Conservation (phyloP, 805 yeast genomes). For the Wickerhamiella hasegawae region DNA sequence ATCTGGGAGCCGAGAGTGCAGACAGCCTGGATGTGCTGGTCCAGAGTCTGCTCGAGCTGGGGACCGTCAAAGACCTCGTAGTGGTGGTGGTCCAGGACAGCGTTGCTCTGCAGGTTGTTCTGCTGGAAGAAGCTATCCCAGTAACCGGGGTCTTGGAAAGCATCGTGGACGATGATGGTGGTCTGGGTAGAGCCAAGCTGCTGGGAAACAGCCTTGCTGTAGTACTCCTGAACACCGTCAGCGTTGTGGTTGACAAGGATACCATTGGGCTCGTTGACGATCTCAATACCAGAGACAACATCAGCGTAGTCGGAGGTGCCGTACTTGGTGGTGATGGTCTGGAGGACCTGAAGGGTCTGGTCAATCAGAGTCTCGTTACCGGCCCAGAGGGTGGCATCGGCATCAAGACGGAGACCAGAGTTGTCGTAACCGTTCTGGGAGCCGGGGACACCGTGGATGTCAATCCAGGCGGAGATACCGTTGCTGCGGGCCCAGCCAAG, state of each 20-base stretch:
- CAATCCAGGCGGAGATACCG: slow-evolving; percentile 66
- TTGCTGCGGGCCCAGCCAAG: slow-evolving; percentile 50
- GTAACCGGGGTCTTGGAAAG: slow-evolving; percentile 43
- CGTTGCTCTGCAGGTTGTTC: slow-evolving; percentile 38
- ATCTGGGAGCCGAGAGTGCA: slow-evolving; percentile 31
- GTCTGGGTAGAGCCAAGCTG: slow-evolving; percentile 31
- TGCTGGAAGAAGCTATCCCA: slow-evolving; percentile 39
- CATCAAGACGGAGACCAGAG: slow-evolving; percentile 46
- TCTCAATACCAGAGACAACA: slow-evolving; percentile 65
- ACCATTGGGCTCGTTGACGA: slow-evolving; percentile 79
- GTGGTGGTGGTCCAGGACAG: slow-evolving; percentile 73
- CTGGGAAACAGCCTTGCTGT: slow-evolving; percentile 19
- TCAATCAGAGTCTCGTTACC: slow-evolving; percentile 29
- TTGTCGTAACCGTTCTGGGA: slow-evolving; percentile 91
- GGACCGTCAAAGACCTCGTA: slow-evolving; percentile 64
- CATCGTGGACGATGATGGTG: slow-evolving; percentile 71
- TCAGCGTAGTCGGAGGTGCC: slow-evolving; percentile 42
- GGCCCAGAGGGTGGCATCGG: slow-evolving; percentile 38
- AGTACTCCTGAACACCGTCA: slow-evolving; percentile 42
- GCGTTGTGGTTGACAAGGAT: slow-evolving; percentile 18
- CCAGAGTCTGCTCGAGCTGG: slow-evolving; percentile 41
- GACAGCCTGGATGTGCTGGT: slow-evolving; percentile 40
- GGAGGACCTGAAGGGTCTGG: slow-evolving; percentile 39
- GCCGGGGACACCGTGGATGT: slow-evolving; percentile 89
- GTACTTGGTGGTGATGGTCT: slow-evolving; percentile 42